A percentile compares a stretch with the other conserved stretches of the same genome.
Evolutionary conservation across 345 rosid species (phyloP).

Genomic region (Lagerstroemia speciosa): DNA sequence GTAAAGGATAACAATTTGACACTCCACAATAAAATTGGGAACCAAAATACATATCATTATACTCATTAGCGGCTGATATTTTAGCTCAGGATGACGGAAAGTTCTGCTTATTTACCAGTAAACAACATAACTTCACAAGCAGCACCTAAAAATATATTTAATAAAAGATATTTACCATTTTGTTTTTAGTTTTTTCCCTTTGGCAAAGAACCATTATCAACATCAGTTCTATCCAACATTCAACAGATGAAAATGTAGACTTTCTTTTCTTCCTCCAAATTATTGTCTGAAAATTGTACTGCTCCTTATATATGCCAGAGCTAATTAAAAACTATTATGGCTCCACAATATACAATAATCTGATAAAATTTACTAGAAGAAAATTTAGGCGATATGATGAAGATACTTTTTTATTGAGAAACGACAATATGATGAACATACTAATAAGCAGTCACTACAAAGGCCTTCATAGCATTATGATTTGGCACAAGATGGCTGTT

Average conservation of each 20-base stretch:
- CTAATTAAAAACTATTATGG: not conserved
- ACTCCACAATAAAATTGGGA: not conserved
- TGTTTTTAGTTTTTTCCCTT: not conserved
- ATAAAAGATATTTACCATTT: not conserved
- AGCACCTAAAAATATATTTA: not conserved
- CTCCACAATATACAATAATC: not conserved
- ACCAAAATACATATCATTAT: not conserved
- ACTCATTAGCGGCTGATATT: not conserved
- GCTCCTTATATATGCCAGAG: not conserved
- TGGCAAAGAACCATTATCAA: not conserved
- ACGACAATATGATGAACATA: too few relatives aligned
- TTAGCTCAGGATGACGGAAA: too few relatives aligned
- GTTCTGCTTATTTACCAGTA: not conserved
- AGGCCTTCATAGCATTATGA: not conserved
- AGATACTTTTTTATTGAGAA: too few relatives aligned
- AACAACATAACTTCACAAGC: not conserved
- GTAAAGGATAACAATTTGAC: not conserved
- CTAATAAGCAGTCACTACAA: not conserved
- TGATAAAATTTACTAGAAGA: not conserved
- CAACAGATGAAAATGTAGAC: not conserved
- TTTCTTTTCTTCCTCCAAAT: not conserved
- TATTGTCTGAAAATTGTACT: not conserved
- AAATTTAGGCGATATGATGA: not conserved
- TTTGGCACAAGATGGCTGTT: not conserved
- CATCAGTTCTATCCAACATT: not conserved